phyloP scores from a whole-genome alignment of 2,329 filamentous ascomycete genomes.

The Balansia obtecta region DNA sequence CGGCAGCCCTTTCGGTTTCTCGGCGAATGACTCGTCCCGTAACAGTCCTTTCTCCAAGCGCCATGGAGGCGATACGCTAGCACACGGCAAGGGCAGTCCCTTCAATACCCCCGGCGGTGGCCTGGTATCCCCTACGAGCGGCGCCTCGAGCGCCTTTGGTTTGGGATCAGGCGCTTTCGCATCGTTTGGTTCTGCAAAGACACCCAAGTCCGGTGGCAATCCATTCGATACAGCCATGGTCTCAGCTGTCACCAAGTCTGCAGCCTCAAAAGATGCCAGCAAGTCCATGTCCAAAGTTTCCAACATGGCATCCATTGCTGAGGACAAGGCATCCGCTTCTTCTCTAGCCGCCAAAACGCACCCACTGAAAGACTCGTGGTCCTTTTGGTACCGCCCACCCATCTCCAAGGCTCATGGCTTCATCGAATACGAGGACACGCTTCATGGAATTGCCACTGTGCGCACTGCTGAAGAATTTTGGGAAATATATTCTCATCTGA shows the following conservation, averaged over 20 bases:
- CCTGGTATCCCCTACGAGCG: slow-evolving; percentile 31
- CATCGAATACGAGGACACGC: slow-evolving; percentile 92
- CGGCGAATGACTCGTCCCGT: slow-evolving; percentile 46
- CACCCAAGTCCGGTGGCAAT: slow-evolving; percentile 72
- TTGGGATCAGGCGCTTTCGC: slow-evolving; percentile 92
- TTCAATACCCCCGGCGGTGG: slow-evolving; percentile 61
- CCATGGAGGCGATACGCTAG: slow-evolving; percentile 57
- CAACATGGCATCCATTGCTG: slow-evolving; percentile 34
- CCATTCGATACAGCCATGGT: slow-evolving; percentile 65
- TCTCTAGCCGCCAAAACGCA: slow-evolving; percentile 30
- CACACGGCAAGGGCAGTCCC: slow-evolving; percentile 65
- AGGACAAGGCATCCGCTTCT: slow-evolving; percentile 22
- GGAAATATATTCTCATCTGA: slow-evolving; percentile 77
- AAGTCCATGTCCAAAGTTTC: slow-evolving; percentile 18
- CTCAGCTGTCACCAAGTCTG: slow-evolving; percentile 21
- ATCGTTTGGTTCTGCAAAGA: slow-evolving; percentile 70
- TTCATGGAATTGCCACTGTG: slow-evolving; percentile 74
- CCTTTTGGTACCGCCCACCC: slow-evolving; percentile 93
- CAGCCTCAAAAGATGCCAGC: slow-evolving; percentile 18
- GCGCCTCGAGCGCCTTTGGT: slow-evolving; percentile 80
- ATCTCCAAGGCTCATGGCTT: slow-evolving; percentile 85
- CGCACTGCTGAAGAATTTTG: slow-evolving; percentile 84
- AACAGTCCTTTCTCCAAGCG: slow-evolving; percentile 56
- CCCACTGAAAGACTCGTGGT: slow-evolving; percentile 75
- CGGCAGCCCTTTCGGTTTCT: slow-evolving; percentile 36